These are phyloP conservation scores for Exserohilum rostratum DNA, from an alignment of 2,329 filamentous ascomycete genomes.

Conservation along the genomic window DNA sequence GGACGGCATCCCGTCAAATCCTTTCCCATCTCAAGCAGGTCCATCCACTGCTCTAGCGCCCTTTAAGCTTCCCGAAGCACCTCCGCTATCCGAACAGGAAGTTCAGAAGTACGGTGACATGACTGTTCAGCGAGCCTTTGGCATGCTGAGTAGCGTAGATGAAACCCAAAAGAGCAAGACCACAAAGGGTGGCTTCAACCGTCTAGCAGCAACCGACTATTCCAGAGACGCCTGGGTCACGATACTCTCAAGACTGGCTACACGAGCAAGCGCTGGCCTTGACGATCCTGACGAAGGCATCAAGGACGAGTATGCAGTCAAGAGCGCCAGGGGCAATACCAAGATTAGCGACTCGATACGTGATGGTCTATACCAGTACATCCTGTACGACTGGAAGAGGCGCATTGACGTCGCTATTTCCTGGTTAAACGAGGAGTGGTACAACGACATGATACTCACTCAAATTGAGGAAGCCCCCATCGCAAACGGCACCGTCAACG, in stretches of 20 bases:
- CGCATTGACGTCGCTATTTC: conserved; percentile 89
- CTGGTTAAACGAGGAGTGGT: conserved; percentile 98
- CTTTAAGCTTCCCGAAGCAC: conserved; percentile 80
- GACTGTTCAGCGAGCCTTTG: conserved; percentile 77
- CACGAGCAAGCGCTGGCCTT: conserved; percentile 74
- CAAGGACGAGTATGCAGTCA: conserved; percentile 61
- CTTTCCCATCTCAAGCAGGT: conserved; percentile 52
- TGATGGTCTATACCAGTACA: conserved; percentile 79
- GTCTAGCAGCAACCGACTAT: conserved; percentile 81
- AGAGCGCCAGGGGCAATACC: conserved; percentile 38
- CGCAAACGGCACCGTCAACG: conserved; percentile 51
- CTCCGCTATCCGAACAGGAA: conserved; percentile 72
- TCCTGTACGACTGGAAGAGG: conserved; percentile 88
- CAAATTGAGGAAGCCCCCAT: conserved; percentile 35
- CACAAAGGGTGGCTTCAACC: conserved; percentile 72
- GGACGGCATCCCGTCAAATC: conserved; percentile 69
- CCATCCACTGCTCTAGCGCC: conserved; percentile 61
- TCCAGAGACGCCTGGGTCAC: conserved; percentile 92
- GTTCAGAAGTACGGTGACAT: conserved; percentile 75
- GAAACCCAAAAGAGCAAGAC: conserved; percentile 62
- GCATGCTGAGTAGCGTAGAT: conserved; percentile 75
- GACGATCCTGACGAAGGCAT: conserved; percentile 69
- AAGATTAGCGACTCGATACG: conserved; percentile 74
- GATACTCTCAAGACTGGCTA: conserved; percentile 82
- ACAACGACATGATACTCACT: conserved; percentile 74